Conservation (phyloP, 352 stramenopile species). For the Aphanomyces astaci region DNA sequence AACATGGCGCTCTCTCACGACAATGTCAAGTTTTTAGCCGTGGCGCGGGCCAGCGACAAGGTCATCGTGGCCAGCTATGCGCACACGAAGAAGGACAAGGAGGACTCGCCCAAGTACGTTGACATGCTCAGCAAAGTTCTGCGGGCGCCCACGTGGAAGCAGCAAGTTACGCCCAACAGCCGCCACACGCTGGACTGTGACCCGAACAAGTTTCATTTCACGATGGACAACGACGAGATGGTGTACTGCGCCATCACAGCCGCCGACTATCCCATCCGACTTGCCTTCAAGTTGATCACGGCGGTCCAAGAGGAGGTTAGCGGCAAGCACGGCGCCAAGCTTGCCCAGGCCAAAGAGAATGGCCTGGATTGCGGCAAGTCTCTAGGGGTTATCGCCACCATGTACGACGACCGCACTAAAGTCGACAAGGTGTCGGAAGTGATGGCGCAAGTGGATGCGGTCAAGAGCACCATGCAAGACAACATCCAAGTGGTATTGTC, state of each 20-base stretch:
- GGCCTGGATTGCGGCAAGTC: constrained; percentile 60
- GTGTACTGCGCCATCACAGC: constrained; percentile 72
- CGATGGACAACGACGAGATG: constrained; percentile 83
- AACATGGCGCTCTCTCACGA: constrained; percentile 48
- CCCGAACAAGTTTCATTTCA: constrained; percentile 85
- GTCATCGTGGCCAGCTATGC: constrained; percentile 70
- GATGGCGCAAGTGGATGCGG: constrained; percentile 68
- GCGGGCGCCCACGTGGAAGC: constrained; percentile 74
- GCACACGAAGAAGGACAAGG: constrained; percentile 48
- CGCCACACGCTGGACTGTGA: constrained; percentile 81
- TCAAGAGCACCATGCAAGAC: constrained; percentile 81
- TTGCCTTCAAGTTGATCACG: constrained; percentile 77
- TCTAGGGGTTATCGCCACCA: constrained; percentile 48
- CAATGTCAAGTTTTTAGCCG: constrained; percentile 80
- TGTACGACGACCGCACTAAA: constrained; percentile 81
- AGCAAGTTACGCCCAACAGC: constrained; percentile 76
- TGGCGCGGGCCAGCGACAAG: constrained; percentile 74
- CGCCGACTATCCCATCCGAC: constrained; percentile 73
- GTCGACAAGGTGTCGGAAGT: constrained; percentile 82
- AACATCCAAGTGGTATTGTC: constrained; percentile 82
- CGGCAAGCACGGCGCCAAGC: constrained; percentile 64
- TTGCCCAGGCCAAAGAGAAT: constrained; percentile 68
- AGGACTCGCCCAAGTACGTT: constrained; percentile 54
- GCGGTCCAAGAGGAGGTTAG: constrained; percentile 69
- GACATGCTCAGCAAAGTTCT: constrained; percentile 81